Evolutionary conservation across 805 yeast species (phyloP).

Genomic region (Scheffersomyces stipitis): DNA sequence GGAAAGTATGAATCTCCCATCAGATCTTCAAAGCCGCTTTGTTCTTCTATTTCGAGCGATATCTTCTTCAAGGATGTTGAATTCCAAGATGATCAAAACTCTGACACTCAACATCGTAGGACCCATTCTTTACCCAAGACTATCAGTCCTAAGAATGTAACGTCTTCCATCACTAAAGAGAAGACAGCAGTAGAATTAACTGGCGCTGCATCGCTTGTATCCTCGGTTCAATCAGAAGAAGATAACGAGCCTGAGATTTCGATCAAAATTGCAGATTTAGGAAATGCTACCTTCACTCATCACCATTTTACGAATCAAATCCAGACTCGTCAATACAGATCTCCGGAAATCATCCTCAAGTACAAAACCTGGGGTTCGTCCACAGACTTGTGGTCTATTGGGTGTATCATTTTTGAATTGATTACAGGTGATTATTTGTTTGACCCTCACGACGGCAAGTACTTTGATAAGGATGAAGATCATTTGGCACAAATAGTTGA

Average conservation of each 20-base stretch:
- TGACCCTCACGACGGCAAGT: slow-evolving; percentile 55
- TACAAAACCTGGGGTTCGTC: slow-evolving; percentile 59
- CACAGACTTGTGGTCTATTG: slow-evolving; percentile 61
- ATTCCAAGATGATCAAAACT: not conserved
- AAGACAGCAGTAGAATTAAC: not conserved
- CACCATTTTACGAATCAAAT: slow-evolving; percentile 85
- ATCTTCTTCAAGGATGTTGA: slow-evolving; percentile 8
- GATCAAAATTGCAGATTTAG: slow-evolving; percentile 88
- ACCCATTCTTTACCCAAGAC: not conserved
- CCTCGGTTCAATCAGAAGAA: not conserved
- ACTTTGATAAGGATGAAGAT: slow-evolving; percentile 55
- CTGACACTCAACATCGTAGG: not conserved
- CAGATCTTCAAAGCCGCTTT: slow-evolving; percentile 47
- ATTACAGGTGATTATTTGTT: slow-evolving; percentile 62
- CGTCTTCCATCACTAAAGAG: not conserved
- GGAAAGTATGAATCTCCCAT: slow-evolving; percentile 28
- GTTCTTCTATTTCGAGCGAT: slow-evolving; percentile 8
- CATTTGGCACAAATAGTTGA: slow-evolving; percentile 65
- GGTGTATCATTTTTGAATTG: slow-evolving; percentile 58
- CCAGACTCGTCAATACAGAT: slow-evolving; percentile 88
- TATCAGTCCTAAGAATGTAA: not conserved
- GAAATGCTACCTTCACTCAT: slow-evolving; percentile 83
- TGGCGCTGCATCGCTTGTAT: not conserved
- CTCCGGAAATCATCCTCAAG: slow-evolving; percentile 63
- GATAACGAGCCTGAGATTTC: slow-evolving; percentile 3